Evolutionary conservation across 2,329 filamentous ascomycete species (phyloP).

Genomic region (Ophiocordyceps sinensis): DNA sequence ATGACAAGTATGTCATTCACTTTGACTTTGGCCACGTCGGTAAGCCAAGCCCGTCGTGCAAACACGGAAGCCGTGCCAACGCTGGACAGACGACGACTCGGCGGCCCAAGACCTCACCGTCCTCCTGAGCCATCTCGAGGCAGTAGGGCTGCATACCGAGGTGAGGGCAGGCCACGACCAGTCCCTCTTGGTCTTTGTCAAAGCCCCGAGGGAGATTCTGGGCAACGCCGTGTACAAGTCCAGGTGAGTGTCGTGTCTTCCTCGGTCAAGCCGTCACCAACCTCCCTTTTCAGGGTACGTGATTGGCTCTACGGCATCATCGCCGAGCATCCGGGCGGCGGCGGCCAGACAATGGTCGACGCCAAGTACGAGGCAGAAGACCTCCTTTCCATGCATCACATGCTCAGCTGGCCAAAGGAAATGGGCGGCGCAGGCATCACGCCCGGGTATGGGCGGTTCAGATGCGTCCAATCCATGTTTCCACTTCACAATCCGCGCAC

Average conservation of each 20-base stretch:
- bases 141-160: constrained; percentile 53
- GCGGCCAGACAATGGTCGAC: constrained; percentile 37
- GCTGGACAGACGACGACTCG: constrained; percentile 15
- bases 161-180: constrained; percentile 57
- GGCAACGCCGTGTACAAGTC: constrained; percentile 49
- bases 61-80: not conserved
- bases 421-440: constrained; percentile 50
- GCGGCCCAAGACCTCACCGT: constrained; percentile 19
- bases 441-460: constrained; percentile 41
- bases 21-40: constrained; percentile 22
- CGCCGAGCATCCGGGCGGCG: constrained; percentile 43
- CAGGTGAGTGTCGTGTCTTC: not conserved
- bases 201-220: constrained; percentile 46
- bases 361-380: constrained; percentile 46
- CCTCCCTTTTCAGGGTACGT: constrained; percentile 46
- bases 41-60: constrained; percentile 7
- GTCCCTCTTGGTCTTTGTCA: constrained; percentile 52
- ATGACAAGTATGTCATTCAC: constrained; percentile 26
- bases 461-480: constrained; percentile 45
- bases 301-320: constrained; percentile 64
- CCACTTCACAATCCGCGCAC: constrained; percentile 44
- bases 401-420: constrained; percentile 42
- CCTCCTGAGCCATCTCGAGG: constrained; percentile 44
- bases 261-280: too few relatives aligned
- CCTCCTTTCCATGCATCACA: constrained; percentile 54